Evolutionary conservation across 192 early-diverging fungal genomes (phyloP), one percentile per base, ranked within the genome.

Genomic region (Gaertneriomyces sp.): DNA sequence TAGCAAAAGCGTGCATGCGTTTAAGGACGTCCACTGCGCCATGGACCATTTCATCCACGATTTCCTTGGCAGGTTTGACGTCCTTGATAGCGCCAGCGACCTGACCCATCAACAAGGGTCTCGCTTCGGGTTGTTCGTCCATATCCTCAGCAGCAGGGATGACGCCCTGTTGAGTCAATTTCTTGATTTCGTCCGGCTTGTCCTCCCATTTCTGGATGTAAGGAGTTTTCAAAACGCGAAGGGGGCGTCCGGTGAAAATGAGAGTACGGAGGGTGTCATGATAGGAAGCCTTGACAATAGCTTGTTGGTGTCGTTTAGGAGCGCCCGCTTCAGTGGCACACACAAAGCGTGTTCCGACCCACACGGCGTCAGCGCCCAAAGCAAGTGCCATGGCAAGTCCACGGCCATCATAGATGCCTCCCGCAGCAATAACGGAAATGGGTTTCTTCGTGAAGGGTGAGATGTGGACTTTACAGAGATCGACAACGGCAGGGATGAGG

Each of bases 331-430:
- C 78, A 6, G 42, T 79, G 16, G 75, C 67, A 51, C 72, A 74
- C 14, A 79, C 70, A 58, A 79, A 79, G 4, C 78, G 57, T 4
- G 78, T 79, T 2, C 78, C 78, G 44, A 79, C 76, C 78, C 78
- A 79, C n/a, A 76, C 78, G 0, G 72, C 78, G 12, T 79, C 50
- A 0, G 78, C 78, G 14, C 78, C 78, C 33, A 79, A 51, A 52
- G 63, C 57, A 19, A 79, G 62, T 39, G 69, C n/a, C 76, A 75
- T 75, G 20, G 75, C 72, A 0, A 79, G 66, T 17, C 75, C 75
- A 19, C 78, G 71, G 2, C 78, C 78, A 42, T 79, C 78, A 63
- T 57, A 75, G 50, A 79, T 79, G 12, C 78, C 78, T 43, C 78
- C 78, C 0, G 78, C 78, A 42, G 78, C 78, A 8, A 79, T 72